These are phyloP conservation scores for Fraxinus ornus DNA, from an alignment of 305 asterid genomes.

Conservation along the genomic window DNA sequence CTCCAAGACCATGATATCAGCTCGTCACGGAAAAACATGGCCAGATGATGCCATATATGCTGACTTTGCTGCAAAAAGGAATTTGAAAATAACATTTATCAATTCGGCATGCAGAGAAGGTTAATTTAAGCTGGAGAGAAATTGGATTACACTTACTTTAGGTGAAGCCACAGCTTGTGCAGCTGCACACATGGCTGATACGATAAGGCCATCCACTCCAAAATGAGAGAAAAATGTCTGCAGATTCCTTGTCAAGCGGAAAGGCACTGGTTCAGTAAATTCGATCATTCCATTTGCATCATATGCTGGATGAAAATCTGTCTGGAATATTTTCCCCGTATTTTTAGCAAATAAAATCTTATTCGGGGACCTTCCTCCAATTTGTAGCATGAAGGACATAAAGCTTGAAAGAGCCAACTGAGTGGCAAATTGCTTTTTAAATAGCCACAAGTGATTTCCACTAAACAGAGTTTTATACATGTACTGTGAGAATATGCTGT, in stretches of 20 bases:
- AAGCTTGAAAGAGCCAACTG: slow-evolving; percentile 97
- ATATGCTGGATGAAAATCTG: slow-evolving; percentile 98
- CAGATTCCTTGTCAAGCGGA: slow-evolving; percentile 93
- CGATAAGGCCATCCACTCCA: slow-evolving; percentile 95
- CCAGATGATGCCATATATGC: slow-evolving; percentile 95
- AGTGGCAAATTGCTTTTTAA: slow-evolving; percentile 94
- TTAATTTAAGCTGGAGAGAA: not conserved
- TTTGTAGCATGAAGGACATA: slow-evolving; percentile 95
- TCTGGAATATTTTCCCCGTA: slow-evolving; percentile 95
- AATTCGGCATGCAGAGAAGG: not conserved
- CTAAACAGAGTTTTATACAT: slow-evolving; percentile 90
- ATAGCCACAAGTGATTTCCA: slow-evolving; percentile 95
- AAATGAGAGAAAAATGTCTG: slow-evolving; percentile 96
- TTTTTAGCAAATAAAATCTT: slow-evolving; percentile 95
- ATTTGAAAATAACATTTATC: slow-evolving; percentile 17
- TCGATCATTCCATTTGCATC: slow-evolving; percentile 97
- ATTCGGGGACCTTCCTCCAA: slow-evolving; percentile 98
- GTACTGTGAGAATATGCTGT: slow-evolving; percentile 94
- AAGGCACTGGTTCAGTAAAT: slow-evolving; percentile 94
- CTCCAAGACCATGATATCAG: slow-evolving; percentile 98
- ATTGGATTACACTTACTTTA: slow-evolving; percentile 52
- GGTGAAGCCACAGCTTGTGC: slow-evolving; percentile 97
- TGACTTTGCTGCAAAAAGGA: slow-evolving; percentile 77
- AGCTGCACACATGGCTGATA: slow-evolving; percentile 96
- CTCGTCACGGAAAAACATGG: slow-evolving; percentile 99